phyloP scores from a whole-genome alignment of 2,329 filamentous ascomycete species.

The Helicocarpus griseus region DNA sequence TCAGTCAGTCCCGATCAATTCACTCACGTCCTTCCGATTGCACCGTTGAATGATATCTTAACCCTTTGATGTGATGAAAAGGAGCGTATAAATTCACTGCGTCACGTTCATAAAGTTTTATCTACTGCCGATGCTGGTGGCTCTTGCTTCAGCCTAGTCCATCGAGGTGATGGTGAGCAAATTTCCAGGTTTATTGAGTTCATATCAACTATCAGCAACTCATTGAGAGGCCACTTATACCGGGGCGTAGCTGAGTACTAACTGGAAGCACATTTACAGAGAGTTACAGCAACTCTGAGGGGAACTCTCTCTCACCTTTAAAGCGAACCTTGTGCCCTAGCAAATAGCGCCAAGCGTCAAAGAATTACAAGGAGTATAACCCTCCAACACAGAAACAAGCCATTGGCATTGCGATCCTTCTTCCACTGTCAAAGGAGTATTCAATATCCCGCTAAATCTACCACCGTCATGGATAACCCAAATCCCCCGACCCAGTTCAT shows the following conservation, averaged over 20 bases:
- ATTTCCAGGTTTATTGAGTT: no score
- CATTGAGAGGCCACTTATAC: no score
- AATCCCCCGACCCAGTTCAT: background rate
- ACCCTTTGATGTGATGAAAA: background rate
- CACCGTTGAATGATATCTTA: no score
- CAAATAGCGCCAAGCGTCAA: background rate
- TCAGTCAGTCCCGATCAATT: no score
- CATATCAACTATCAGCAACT: no score
- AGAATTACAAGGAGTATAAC: no score
- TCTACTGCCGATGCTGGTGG: background rate
- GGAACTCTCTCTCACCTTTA: background rate
- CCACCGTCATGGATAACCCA: background rate
- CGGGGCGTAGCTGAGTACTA: no score
- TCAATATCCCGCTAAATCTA: background rate
- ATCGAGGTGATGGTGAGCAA: background rate
- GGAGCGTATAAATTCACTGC: background rate
- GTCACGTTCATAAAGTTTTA: background rate
- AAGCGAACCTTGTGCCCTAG: background rate
- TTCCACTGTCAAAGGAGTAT: background rate
- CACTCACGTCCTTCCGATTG: no score
- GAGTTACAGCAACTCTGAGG: background rate
- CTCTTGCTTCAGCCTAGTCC: background rate
- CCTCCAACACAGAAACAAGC: background rate
- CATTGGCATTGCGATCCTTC: background rate
- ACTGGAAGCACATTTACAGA: no score